These are phyloP conservation scores for Canna indica DNA, from an alignment of 176 grass and related monocot genomes.

Conservation along the genomic window DNA sequence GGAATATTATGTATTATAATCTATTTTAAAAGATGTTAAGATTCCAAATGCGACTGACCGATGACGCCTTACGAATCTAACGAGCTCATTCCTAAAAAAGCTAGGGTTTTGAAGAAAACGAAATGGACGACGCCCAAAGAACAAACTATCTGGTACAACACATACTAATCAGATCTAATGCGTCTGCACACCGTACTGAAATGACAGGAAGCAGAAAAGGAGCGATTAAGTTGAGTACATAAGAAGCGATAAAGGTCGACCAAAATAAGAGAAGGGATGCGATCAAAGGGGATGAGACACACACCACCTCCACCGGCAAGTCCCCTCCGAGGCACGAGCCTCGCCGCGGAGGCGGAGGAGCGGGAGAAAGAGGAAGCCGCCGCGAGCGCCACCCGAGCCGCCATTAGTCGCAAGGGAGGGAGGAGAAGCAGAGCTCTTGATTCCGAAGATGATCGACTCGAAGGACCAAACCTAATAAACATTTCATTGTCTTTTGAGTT, in stretches of 20 bases:
- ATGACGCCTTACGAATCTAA: background rate
- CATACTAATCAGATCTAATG: background rate
- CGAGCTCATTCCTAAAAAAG: background rate
- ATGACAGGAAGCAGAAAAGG: background rate
- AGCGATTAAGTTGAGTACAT: background rate
- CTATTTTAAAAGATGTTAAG: no score
- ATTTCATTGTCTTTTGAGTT: no score
- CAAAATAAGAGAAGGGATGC: background rate
- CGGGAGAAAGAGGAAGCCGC: background rate
- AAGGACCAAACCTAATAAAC: no score
- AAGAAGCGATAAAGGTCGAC: background rate
- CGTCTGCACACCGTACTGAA: background rate
- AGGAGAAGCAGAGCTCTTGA: no score
- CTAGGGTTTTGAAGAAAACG: background rate
- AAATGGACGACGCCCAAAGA: background rate
- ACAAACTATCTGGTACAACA: background rate
- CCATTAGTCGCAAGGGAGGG: background rate
- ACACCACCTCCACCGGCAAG: constrained; percentile 12
- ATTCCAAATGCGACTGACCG: no score
- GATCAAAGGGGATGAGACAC: background rate
- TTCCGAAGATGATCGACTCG: no score
- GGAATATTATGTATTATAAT: no score
- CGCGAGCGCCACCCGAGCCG: constrained; percentile 14
- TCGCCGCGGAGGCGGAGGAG: background rate
- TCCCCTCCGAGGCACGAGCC: constrained; percentile 1